These are phyloP conservation scores for Puccinellia tenuiflora DNA, from an alignment of 176 grass and related monocot genomes.

Conservation along the genomic window DNA sequence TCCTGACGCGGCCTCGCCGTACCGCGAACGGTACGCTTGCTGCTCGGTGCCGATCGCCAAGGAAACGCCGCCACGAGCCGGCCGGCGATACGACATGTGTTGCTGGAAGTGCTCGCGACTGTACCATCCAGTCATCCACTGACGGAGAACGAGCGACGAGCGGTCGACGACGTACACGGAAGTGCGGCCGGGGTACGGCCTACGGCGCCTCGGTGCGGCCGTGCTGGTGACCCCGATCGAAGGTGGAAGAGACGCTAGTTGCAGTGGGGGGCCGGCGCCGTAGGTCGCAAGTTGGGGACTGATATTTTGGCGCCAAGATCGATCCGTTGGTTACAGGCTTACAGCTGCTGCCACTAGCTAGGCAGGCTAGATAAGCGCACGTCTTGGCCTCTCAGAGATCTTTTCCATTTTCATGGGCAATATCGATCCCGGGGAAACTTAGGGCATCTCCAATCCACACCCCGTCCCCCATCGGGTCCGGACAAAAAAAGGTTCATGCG, in stretches of 20 bases:
- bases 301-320: slow-evolving; percentile 13
- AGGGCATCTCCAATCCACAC: too few relatives aligned
- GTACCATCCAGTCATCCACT: background rate
- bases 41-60: background rate
- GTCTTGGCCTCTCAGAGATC: too few relatives aligned
- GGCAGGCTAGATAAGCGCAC: too few relatives aligned
- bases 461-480: too few relatives aligned
- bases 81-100: too few relatives aligned
- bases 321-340: background rate
- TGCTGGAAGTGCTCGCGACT: background rate
- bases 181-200: slow-evolving; percentile 28
- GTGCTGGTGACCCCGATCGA: background rate
- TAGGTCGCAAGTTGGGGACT: background rate
- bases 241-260: background rate
- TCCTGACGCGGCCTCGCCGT: background rate
- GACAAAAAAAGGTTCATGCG: too few relatives aligned
- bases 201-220: background rate
- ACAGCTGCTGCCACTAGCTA: slow-evolving; percentile 8
- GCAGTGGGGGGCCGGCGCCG: background rate
- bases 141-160: background rate
- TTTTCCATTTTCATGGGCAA: too few relatives aligned
- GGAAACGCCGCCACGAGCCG: background rate
- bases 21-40: background rate
- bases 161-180: background rate
- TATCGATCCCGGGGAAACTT: too few relatives aligned